Evolutionary conservation across 208 protist species (phyloP).

Genomic region (Crithidia fasciculata): DNA sequence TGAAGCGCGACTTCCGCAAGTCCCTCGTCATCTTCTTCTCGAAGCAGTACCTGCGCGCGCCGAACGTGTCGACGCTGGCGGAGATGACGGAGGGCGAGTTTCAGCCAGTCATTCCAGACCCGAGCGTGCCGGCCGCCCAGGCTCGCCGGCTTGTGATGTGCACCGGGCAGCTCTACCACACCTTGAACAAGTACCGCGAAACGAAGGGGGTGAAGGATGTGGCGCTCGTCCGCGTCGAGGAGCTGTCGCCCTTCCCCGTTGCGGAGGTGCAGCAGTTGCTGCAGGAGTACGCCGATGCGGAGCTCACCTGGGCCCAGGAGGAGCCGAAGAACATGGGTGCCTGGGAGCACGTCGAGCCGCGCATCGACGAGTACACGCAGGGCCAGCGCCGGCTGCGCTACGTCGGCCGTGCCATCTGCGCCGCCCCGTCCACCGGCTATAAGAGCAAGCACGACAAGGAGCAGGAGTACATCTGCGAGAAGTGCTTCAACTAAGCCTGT

Average conservation of each 20-base stretch:
- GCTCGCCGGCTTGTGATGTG: slow-evolving; percentile 95
- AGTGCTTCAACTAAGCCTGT: slow-evolving; percentile 31
- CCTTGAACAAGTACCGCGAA: slow-evolving; percentile 79
- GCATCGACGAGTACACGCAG: slow-evolving; percentile 77
- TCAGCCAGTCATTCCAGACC: slow-evolving; percentile 81
- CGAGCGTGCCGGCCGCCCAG: slow-evolving; percentile 55
- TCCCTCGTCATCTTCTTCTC: slow-evolving; percentile 96
- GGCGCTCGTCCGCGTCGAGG: slow-evolving; percentile 94
- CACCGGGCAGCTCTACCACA: slow-evolving; percentile 98
- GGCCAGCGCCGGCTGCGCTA: slow-evolving; percentile 66
- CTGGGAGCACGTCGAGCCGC: slow-evolving; percentile 88
- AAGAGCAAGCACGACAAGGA: slow-evolving; percentile 77
- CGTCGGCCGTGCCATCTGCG: slow-evolving; percentile 60
- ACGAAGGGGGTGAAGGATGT: slow-evolving; percentile 70
- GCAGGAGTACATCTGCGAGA: slow-evolving; percentile 67
- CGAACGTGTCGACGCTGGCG: slow-evolving; percentile 79
- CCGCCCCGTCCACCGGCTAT: slow-evolving; percentile 73
- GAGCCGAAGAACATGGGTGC: slow-evolving; percentile 98
- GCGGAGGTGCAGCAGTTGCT: slow-evolving; percentile 89
- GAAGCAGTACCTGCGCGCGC: slow-evolving; percentile 90
- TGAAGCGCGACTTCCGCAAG: slow-evolving; percentile 98
- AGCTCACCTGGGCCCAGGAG: slow-evolving; percentile 97
- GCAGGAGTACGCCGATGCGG: slow-evolving; percentile 87
- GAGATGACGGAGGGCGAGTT: slow-evolving; percentile 73
- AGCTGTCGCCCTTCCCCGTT: slow-evolving; percentile 98